Evolutionary conservation across 441 rosid species (phyloP), one percentile per base, ranked within the genome.

Genomic region (Manihot esculenta): DNA sequence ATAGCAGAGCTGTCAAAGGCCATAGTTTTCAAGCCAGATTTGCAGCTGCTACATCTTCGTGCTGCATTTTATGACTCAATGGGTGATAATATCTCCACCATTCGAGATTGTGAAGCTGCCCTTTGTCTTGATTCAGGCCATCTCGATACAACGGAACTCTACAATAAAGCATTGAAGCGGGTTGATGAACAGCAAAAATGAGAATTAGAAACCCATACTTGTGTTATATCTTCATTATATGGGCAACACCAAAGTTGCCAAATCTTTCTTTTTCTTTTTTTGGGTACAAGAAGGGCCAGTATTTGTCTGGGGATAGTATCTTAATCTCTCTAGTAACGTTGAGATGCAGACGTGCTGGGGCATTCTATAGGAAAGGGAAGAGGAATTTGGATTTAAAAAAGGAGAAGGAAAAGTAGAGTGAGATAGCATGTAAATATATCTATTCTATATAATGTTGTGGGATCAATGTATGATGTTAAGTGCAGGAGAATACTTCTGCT

Each of bases 81-180:
- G 81, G 91, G 96, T 47, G 85, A 86, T 75, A 69, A 73, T 67
- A 51, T 72, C 24, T 81, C 86, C 41, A 80, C 97, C 3, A 12
- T 86, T 14, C 85, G 85, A 82, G 99, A 96, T 71, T 93, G 97
- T 69, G 97, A 91, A 84, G 99, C 99, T 61, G 99, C 98, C 45
- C 90, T 96, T 26, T 88, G 97, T 73, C 88, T 93, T 42, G 97
- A 96, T 58, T 91, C 94, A 23, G 59, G 64, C 71, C 94, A 88
- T 41, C 11, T 69, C 0, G 97, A 90, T 68, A 82, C 94, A 20
- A 76, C 84, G 6, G 94, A 89, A 13, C 88, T 96, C 44, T 89
- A 85, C 66, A 76, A 75, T 15, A 89, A 77, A 81, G 86, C 89
- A 44, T 78, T 71, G 66, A 86, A 85, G 47, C 71, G 70, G 61